These are phyloP conservation scores for Purpureocillium takamizusanense DNA, from an alignment of 2,329 filamentous ascomycete genomes.

Conservation along the genomic window DNA sequence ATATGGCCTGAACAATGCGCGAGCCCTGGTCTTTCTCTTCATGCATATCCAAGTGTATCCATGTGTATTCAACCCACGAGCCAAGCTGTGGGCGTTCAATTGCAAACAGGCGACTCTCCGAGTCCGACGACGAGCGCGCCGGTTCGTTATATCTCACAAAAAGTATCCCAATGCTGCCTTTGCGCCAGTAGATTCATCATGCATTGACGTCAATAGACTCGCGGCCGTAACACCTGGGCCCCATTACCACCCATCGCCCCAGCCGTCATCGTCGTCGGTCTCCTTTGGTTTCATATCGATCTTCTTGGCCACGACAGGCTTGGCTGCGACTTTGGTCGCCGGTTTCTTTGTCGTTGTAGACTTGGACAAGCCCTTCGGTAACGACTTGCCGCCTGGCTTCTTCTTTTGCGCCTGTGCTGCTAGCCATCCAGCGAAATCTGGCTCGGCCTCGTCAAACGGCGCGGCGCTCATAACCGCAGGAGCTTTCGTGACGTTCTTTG, in stretches of 20 bases:
- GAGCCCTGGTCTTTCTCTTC: too few relatives aligned
- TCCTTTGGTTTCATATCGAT: conserved; percentile 60
- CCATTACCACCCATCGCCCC: conserved; percentile 53
- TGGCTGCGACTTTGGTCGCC: conserved; percentile 30
- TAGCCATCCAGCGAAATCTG: conserved; percentile 93
- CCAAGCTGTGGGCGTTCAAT: too few relatives aligned
- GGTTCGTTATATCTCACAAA: neutral
- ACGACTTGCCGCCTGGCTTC: conserved; percentile 55
- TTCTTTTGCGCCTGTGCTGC: conserved; percentile 78
- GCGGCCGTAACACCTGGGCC: too few relatives aligned
- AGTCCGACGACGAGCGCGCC: too few relatives aligned
- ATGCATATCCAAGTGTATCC: too few relatives aligned
- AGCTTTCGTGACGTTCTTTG: conserved; percentile 16
- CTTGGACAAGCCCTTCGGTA: conserved; percentile 81
- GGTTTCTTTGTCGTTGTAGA: conserved; percentile 33
- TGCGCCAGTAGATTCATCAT: neutral
- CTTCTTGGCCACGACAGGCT: conserved; percentile 49
- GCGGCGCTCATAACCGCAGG: conserved; percentile 26
- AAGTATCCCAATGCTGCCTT: conserved; percentile 1
- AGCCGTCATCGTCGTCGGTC: conserved; percentile 50
- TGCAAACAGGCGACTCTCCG: too few relatives aligned
- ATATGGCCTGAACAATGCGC: too few relatives aligned
- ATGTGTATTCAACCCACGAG: too few relatives aligned
- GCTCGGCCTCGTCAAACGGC: conserved; percentile 77
- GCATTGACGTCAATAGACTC: too few relatives aligned